Evolutionary conservation across 345 rosid species (phyloP).

Genomic region (Cardamine resedifolia): DNA sequence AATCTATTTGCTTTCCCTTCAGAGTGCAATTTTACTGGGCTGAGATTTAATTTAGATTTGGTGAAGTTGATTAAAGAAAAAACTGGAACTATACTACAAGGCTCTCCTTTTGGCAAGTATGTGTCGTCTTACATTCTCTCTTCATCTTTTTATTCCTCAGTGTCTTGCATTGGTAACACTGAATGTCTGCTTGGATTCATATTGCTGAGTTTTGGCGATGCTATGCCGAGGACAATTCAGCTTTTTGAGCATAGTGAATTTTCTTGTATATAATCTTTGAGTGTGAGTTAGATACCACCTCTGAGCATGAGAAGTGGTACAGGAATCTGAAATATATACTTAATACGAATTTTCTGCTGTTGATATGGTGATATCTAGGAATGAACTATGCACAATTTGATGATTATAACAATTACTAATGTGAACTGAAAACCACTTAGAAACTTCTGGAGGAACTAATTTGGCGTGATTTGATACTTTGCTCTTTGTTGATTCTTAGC

Average conservation of each 20-base stretch:
- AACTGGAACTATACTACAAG: slow-evolving; percentile 47
- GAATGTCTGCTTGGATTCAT: background rate
- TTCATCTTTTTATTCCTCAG: background rate
- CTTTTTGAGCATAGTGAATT: background rate
- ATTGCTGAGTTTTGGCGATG: background rate
- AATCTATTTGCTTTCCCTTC: slow-evolving; percentile 93
- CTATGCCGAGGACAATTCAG: background rate
- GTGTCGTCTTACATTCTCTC: slow-evolving; percentile 4
- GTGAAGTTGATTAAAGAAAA: slow-evolving; percentile 70
- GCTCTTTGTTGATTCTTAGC: background rate
- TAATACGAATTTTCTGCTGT: background rate
- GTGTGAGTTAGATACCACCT: background rate
- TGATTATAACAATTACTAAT: slow-evolving; percentile 2
- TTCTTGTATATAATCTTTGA: background rate
- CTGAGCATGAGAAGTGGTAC: background rate
- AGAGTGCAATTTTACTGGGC: slow-evolving; percentile 95
- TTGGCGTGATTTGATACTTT: background rate
- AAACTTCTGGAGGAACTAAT: slow-evolving; percentile 18
- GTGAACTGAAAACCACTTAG: background rate
- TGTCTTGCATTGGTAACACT: slow-evolving; percentile 4
- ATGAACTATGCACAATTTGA: background rate
- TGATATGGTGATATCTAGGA: background rate
- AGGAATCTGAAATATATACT: background rate
- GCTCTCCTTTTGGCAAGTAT: slow-evolving; percentile 61
- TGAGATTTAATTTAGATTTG: slow-evolving; percentile 71